These are phyloP conservation scores for Colletotrichum higginsianum DNA, from an alignment of 2,329 filamentous ascomycete species.

Conservation along the genomic window DNA sequence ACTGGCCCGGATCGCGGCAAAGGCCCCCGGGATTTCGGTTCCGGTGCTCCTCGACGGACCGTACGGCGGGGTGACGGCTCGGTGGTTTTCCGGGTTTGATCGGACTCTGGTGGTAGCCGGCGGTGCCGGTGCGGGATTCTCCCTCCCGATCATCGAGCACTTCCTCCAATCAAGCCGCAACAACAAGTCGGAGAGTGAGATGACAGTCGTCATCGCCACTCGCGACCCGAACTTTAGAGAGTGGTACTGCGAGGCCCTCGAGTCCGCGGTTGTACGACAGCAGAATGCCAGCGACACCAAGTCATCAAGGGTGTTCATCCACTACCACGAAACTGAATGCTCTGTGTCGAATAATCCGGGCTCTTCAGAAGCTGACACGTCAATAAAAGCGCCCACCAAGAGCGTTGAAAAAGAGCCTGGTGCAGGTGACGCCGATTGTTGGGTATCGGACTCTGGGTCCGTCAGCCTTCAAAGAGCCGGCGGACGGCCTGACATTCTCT, in stretches of 20 bases:
- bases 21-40: slow-evolving; percentile 54
- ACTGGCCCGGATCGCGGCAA: slow-evolving; percentile 56
- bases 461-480: neutral
- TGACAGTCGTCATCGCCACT: slow-evolving; percentile 29
- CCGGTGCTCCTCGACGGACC: slow-evolving; percentile 71
- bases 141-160: slow-evolving; percentile 63
- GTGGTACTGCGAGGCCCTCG: slow-evolving; percentile 32
- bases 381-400: slow-evolving; percentile 1
- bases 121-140: slow-evolving; percentile 70
- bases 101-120: slow-evolving; percentile 65
- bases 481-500: slow-evolving; percentile 43
- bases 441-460: neutral
- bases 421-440: neutral
- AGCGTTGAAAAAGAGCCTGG: neutral
- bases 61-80: slow-evolving; percentile 65
- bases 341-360: neutral
- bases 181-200: slow-evolving; percentile 30
- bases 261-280: neutral
- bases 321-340: slow-evolving; percentile 14
- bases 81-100: slow-evolving; percentile 57
- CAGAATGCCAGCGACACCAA: neutral
- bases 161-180: slow-evolving; percentile 43
- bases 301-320: neutral
- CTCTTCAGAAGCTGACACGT: neutral
- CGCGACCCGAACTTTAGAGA: slow-evolving; percentile 24